Base-by-base conservation (phyloP, 2,329 filamentous ascomycete species). In the Cladosporium colombiae region DNA sequence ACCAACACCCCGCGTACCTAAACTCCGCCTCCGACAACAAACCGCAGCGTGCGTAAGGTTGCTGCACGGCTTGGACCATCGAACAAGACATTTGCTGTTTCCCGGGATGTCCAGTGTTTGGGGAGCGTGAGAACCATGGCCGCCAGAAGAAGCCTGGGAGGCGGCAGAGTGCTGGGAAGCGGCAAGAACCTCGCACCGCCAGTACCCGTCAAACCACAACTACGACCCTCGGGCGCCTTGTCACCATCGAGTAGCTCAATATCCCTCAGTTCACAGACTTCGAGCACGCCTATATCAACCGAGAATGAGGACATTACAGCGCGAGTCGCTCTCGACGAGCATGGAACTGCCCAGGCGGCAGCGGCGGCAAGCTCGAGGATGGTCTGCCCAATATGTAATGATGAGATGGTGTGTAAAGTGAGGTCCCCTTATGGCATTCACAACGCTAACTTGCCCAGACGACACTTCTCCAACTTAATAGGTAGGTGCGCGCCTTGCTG, bases 311-410 rank as follows among this genome's bases (percentile, higher is more conserved):
- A 97, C 74, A 85, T 97, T 62, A 86, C 87, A 44, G 91, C 92
- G 64, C 90, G 91, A 74, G 89, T 97, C 72, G 93, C 90, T 64
- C 80, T 95, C 60, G 86, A 86, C 50, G 84, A 86, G 80, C 82
- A 83, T 68, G 82, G 83, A 49, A 79, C 82, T 72, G 81, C 84
- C 21, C 82, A 84, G 62, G 84, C 82, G 67, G 84, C 84, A 69
- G 83, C 81, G 58, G 84, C 87, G 62, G 81, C 87, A 64, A 86
- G 85, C 70, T 86, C 86, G 70, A 86, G 86, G 77, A 87, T 99
- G 66, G 88, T 94, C 64, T 99, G 95, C 78, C 95, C 95, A n/a
- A 99, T 99, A 76, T 99, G 95, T 79, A 93, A 89, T 72, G 96
- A 98, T 80, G 93, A 97, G 79, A 99, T 99, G 95, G 93, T 95